Base-by-base conservation (phyloP, 2,329 filamentous ascomycete species). In the Dactylellina parvicollis region DNA sequence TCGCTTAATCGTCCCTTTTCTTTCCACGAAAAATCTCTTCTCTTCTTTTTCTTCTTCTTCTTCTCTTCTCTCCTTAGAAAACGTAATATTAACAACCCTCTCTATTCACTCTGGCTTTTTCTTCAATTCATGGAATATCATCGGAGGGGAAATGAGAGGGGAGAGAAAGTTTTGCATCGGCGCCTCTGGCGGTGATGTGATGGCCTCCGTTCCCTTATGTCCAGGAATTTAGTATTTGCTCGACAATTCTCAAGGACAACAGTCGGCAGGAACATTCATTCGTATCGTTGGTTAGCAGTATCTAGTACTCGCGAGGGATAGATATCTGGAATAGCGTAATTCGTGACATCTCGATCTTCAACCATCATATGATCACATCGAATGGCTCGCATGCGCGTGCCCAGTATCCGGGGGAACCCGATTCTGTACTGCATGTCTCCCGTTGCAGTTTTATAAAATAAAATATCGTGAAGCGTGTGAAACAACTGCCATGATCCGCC, bases 61-160 rank as follows among this genome's bases (percentile, higher is more conserved):
- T 71, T 46, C 34, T 64, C 36, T 69, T 55, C 46, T 65, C 59
- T 72, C 67, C n/a, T 72, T 26, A 72, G 67, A 72, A 72, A 72
- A 72, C 67, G 67, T 72, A 72, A 54, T 65, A 72, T 72, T 72
- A 65, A 40, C 44, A 64, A 72, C 67, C 67, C 67, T 72, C 67
- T 72, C 67, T 72, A 72, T 72, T 72, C 67, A 72, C 67, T 72
- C 67, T 64, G 67, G 67, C 52, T 72, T 72, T n/a, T 72, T 72
- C 67, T 65, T 28, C 62, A 24, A 57, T 54, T 52, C 50, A 59
- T 72, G 59, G 67, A 72, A 72, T 72, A 72, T 52, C 59, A 40
- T 72, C 55, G 67, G 67, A 72, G 67, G 67, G 67, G 67, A 72
- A 72, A 72, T 72, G 67, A 72, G 67, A 65, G 67, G 67, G 67